Percentiles rank a stretch among this genome's conserved stretches.
Conservation (phyloP, 75 land plant genomes). For the Selaginella tamariscina region DNA sequence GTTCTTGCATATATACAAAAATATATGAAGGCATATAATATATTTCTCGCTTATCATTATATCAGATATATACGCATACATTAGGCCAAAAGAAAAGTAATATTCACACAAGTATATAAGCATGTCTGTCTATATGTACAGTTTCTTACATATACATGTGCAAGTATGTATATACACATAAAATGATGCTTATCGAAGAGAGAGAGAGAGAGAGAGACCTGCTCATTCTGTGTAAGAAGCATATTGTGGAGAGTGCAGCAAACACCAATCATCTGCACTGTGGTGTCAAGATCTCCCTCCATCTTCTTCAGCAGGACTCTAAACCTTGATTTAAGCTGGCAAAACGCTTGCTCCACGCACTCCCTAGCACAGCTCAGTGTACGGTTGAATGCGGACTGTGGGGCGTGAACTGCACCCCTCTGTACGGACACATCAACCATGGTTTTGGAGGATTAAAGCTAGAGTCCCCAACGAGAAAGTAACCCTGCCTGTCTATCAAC, state of each 20-base stretch:
- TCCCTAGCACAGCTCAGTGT: background rate
- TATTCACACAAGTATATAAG: too few relatives aligned
- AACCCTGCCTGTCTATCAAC: background rate
- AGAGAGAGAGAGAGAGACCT: too few relatives aligned
- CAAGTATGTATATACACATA: too few relatives aligned
- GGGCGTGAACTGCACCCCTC: background rate
- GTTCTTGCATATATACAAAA: too few relatives aligned
- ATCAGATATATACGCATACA: too few relatives aligned
- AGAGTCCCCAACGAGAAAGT: background rate
- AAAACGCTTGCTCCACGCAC: background rate
- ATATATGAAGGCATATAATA: too few relatives aligned
- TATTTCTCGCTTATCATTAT: too few relatives aligned
- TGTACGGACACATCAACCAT: background rate
- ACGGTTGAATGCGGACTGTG: background rate
- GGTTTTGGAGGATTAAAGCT: background rate
- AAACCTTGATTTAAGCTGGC: background rate
- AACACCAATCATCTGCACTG: background rate
- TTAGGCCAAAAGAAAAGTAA: too few relatives aligned
- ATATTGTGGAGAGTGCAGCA: background rate
- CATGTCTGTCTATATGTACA: too few relatives aligned
- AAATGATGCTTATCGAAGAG: too few relatives aligned
- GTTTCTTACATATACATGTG: too few relatives aligned
- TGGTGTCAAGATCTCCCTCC: background rate
- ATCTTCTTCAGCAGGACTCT: background rate
- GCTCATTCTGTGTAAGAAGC: background rate